Conservation (phyloP, 192 early-diverging fungal species). For the Coemansia sp. region DNA sequence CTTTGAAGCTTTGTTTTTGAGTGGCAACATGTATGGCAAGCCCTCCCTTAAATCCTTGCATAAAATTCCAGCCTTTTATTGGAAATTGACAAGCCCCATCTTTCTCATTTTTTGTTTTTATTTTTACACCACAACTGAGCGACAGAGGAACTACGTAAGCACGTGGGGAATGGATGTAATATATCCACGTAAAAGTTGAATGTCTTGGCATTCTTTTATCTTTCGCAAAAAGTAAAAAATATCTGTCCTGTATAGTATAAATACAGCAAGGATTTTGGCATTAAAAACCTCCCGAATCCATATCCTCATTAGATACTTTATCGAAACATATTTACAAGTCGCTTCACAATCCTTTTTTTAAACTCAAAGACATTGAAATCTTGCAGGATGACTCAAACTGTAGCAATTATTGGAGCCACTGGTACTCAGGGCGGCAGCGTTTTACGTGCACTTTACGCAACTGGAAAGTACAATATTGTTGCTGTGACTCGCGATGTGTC, state of each 20-base stretch:
- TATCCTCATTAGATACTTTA: too few species aligned
- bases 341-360: too few species aligned
- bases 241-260: background rate
- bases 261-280: background rate
- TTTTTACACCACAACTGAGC: too few species aligned
- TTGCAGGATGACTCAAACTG: conserved; percentile 18
- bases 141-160: background rate
- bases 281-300: too few species aligned
- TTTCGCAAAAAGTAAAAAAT: background rate
- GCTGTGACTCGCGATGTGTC: conserved; percentile 19
- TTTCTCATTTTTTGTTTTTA: too few species aligned
- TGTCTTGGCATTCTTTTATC: background rate
- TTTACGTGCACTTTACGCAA: conserved; percentile 22
- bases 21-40: background rate
- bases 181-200: too few species aligned
- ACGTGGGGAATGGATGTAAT: background rate
- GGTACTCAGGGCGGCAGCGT: conserved; percentile 43
- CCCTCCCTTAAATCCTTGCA: background rate
- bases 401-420: conserved; percentile 38
- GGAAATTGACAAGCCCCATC: too few species aligned
- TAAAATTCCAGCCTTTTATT: background rate
- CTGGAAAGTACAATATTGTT: conserved; percentile 25
- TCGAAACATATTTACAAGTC: too few species aligned
- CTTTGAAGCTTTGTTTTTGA: too few species aligned
- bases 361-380: background rate